Evolutionary conservation across 176 grass and related monocot genomes (phyloP).

Genomic region (Zoysia pacifica): DNA sequence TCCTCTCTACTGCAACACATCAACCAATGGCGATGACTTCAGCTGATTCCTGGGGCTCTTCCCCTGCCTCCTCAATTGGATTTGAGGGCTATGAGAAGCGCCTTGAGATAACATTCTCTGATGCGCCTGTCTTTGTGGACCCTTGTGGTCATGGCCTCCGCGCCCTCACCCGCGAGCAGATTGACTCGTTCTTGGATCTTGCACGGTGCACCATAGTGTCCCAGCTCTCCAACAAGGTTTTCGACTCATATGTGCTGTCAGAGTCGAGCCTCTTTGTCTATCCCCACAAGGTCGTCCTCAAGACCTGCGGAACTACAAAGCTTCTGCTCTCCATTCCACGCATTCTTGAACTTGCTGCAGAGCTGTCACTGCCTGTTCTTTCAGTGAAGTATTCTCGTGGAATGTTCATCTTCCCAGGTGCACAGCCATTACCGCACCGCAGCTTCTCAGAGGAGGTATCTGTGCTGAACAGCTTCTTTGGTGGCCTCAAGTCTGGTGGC

Average conservation of each 20-base stretch:
- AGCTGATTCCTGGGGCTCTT: constrained; percentile 44
- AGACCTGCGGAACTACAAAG: constrained; percentile 92
- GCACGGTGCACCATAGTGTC: constrained; percentile 86
- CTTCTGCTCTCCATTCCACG: constrained; percentile 73
- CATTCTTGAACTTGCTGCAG: constrained; percentile 75
- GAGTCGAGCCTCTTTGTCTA: constrained; percentile 92
- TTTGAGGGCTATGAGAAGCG: constrained; percentile 98
- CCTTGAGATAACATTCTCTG: constrained; percentile 79
- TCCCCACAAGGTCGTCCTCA: constrained; percentile 78
- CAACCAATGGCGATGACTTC: constrained; percentile 48
- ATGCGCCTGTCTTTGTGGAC: constrained; percentile 67
- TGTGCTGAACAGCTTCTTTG: constrained; percentile 70
- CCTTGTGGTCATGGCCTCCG: constrained; percentile 65
- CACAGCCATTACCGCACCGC: constrained; percentile 72
- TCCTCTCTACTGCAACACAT: constrained; percentile 38
- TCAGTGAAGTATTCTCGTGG: constrained; percentile 85
- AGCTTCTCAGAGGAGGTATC: constrained; percentile 70
- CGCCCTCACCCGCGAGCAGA: constrained; percentile 60
- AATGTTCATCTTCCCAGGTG: constrained; percentile 80
- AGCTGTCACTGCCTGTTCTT: constrained; percentile 58
- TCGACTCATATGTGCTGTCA: constrained; percentile 84
- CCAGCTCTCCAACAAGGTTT: constrained; percentile 72
- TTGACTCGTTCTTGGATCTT: constrained; percentile 76
- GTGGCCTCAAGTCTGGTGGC: constrained; percentile 69
- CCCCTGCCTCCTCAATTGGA: constrained; percentile 68